Conservation (phyloP, 2,329 filamentous ascomycete genomes). For the Aspergillus piperis region DNA sequence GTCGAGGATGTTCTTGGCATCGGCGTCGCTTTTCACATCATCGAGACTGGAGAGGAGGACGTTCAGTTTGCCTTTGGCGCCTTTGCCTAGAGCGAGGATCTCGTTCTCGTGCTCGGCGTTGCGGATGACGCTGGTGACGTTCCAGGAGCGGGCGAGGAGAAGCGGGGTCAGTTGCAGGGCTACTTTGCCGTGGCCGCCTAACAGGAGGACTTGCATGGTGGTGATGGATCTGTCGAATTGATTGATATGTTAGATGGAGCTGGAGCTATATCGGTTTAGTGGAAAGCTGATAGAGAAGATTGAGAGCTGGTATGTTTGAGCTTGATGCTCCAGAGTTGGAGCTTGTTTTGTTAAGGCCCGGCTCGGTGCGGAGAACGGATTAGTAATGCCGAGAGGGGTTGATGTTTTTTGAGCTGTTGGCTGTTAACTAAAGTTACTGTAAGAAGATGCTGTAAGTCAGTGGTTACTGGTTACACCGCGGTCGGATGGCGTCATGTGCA, state of each 20-base stretch:
- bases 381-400: slow-evolving; percentile 1
- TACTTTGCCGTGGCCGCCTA: slow-evolving; percentile 81
- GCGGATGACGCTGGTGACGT: slow-evolving; percentile 76
- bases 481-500: not conserved
- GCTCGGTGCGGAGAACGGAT: not conserved
- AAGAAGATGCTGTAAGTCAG: no score
- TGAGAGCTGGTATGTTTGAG: not conserved
- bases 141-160: slow-evolving; percentile 72
- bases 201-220: slow-evolving; percentile 62
- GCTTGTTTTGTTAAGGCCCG: not conserved
- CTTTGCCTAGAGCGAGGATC: slow-evolving; percentile 62
- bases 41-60: slow-evolving; percentile 72
- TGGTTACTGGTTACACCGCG: not conserved
- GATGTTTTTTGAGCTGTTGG: not conserved
- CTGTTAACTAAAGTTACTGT: no score
- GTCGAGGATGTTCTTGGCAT: slow-evolving; percentile 63
- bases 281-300: not conserved
- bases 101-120: slow-evolving; percentile 65
- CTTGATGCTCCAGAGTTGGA: not conserved
- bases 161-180: slow-evolving; percentile 74
- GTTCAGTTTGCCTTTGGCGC: slow-evolving; percentile 63
- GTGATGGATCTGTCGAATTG: slow-evolving; percentile 10
- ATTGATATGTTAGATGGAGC: not conserved
- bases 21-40: slow-evolving; percentile 64
- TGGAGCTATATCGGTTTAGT: not conserved